These are phyloP conservation scores for Pythium coloratum DNA, from an alignment of 352 stramenopile species.

Conservation along the genomic window DNA sequence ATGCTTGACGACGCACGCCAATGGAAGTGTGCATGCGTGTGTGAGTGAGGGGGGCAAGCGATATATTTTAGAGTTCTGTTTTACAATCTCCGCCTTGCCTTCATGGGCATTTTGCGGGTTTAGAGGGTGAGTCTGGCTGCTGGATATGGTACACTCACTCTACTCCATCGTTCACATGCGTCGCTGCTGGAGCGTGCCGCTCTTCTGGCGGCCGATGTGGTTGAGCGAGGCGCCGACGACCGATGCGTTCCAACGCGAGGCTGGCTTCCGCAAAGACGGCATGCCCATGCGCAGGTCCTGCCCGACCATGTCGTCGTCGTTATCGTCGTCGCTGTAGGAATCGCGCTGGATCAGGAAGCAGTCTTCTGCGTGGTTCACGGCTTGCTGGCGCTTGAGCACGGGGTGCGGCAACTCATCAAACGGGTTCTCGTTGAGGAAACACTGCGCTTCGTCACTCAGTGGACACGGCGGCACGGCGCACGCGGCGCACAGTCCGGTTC, in stretches of 20 bases:
- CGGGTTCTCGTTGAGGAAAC: constrained; percentile 17
- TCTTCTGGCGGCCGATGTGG: constrained; percentile 1
- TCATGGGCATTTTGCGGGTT: no score
- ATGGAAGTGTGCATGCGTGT: no score
- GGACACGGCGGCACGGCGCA: not conserved
- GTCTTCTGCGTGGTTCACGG: constrained; percentile 8
- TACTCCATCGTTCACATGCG: constrained; percentile 14
- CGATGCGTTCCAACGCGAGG: constrained; percentile 13
- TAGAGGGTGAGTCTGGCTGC: no score
- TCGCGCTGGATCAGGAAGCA: not conserved
- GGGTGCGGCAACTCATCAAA: constrained; percentile 18
- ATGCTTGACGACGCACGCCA: not conserved
- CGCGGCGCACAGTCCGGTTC: not conserved
- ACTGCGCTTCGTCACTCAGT: constrained; percentile 11
- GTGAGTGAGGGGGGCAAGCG: no score
- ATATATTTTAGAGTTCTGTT: constrained; percentile 4
- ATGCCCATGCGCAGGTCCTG: not conserved
- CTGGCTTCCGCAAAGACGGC: not conserved
- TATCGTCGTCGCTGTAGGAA: not conserved
- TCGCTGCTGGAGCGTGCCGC: constrained; percentile 3
- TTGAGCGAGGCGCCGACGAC: constrained; percentile 11
- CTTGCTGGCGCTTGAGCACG: constrained; percentile 20
- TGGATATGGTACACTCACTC: no score
- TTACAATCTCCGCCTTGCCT: not conserved
- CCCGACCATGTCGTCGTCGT: constrained; percentile 6